Percentiles rank a stretch among this genome's conserved stretches.
phyloP scores from a whole-genome alignment of 495 filamentous ascomycete genomes.

The Hyaloscypha hepaticicola region DNA sequence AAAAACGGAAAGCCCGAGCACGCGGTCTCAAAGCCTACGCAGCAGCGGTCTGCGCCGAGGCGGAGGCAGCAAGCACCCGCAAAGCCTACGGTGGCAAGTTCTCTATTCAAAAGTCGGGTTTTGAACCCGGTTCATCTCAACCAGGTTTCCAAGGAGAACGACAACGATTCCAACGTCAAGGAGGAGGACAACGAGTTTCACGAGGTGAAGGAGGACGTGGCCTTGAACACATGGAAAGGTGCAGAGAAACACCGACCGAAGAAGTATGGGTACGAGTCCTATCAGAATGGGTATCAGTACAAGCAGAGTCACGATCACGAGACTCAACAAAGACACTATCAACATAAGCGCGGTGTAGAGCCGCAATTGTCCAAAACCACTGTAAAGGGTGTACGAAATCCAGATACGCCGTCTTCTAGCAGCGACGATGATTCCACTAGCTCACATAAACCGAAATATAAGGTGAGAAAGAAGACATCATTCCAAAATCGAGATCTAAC shows the following conservation, averaged over 20 bases:
- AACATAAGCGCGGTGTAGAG: slow-evolving; percentile 26
- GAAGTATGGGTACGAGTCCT: slow-evolving; percentile 31
- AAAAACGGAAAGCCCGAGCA: slow-evolving; percentile 44
- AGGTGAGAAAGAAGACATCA: slow-evolving; percentile 3
- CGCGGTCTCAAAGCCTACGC: slow-evolving; percentile 45
- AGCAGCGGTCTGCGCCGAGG: slow-evolving; percentile 39
- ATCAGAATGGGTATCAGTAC: slow-evolving; percentile 21
- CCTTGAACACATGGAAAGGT: slow-evolving; percentile 28
- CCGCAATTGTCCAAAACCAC: slow-evolving; percentile 9
- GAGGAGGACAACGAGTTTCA: slow-evolving; percentile 31
- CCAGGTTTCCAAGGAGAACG: slow-evolving; percentile 30
- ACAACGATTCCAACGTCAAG: slow-evolving; percentile 25
- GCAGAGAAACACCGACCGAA: slow-evolving; percentile 34
- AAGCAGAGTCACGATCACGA: slow-evolving; percentile 20
- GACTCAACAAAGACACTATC: slow-evolving; percentile 26
- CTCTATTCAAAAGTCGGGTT: slow-evolving; percentile 46
- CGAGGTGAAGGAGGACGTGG: slow-evolving; percentile 32
- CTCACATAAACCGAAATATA: slow-evolving; percentile 6
- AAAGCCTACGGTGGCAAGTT: slow-evolving; percentile 31
- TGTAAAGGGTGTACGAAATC: not conserved
- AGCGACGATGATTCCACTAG: slow-evolving; percentile 6
- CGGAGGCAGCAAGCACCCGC: slow-evolving; percentile 28
- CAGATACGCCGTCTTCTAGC: slow-evolving; percentile 1
- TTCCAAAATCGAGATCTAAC: not conserved
- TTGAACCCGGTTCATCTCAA: slow-evolving; percentile 49